Evolutionary conservation across 2,329 filamentous ascomycete genomes (phyloP).

Genomic region (Drechslera avenae): DNA sequence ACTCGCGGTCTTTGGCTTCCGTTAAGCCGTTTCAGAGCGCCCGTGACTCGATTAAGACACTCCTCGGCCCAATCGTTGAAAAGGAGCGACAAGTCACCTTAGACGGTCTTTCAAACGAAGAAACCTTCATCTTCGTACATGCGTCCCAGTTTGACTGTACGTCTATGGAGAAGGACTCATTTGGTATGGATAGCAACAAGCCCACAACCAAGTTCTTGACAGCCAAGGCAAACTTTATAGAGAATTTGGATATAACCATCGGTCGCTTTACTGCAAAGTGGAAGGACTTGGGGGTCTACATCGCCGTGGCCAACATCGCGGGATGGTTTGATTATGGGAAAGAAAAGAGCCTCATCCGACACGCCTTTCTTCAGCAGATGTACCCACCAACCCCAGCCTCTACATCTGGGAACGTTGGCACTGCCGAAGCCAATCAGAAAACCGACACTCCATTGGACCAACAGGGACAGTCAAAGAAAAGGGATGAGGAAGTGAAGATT

Average conservation of each 20-base stretch:
- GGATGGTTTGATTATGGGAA: slow-evolving; percentile 60
- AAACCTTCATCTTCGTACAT: slow-evolving; percentile 67
- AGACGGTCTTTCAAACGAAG: slow-evolving; percentile 57
- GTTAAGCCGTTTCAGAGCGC: slow-evolving; percentile 70
- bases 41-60: slow-evolving; percentile 70
- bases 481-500: background rate
- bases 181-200: background rate
- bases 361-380: slow-evolving; percentile 21
- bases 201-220: slow-evolving; percentile 52
- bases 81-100: slow-evolving; percentile 35
- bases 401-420: slow-evolving; percentile 4
- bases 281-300: slow-evolving; percentile 63
- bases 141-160: slow-evolving; percentile 66
- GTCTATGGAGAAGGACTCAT: slow-evolving; percentile 22
- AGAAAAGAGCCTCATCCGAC: slow-evolving; percentile 49
- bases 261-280: slow-evolving; percentile 57
- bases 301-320: slow-evolving; percentile 63
- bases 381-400: slow-evolving; percentile 10
- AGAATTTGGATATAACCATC: slow-evolving; percentile 63
- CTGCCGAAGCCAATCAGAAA: slow-evolving; percentile 21
- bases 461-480: slow-evolving; percentile 1
- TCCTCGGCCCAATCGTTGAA: slow-evolving; percentile 63
- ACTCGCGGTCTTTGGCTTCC: slow-evolving; percentile 72
- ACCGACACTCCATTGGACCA: slow-evolving; percentile 13
- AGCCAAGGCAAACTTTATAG: slow-evolving; percentile 58